These are phyloP conservation scores for Aspergillus unguis DNA, from an alignment of 2,329 filamentous ascomycete species.

Conservation along the genomic window DNA sequence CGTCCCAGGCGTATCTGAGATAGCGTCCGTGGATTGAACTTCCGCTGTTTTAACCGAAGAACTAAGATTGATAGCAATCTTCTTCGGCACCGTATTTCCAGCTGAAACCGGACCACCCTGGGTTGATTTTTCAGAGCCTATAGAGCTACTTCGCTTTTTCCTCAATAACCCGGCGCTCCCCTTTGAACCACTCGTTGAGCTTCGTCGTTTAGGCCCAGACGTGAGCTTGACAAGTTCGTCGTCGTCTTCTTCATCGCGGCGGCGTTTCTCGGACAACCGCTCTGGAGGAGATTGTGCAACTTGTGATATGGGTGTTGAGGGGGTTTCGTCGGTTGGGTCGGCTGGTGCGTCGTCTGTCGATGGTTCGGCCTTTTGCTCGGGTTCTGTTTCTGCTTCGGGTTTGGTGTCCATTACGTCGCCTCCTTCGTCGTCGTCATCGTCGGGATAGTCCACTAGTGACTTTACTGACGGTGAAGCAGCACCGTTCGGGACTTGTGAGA, in stretches of 20 bases:
- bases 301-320: conserved; percentile 23
- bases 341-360: conserved; percentile 21
- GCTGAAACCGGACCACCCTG: conserved; percentile 13
- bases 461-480: conserved; percentile 58
- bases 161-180: conserved; percentile 31
- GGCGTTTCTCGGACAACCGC: conserved; percentile 79
- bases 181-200: conserved; percentile 39
- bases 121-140: conserved; percentile 28
- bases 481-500: conserved; percentile 53
- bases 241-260: conserved; percentile 83
- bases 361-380: conserved; percentile 14
- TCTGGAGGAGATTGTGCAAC: conserved; percentile 58
- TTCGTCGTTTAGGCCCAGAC: conserved; percentile 45
- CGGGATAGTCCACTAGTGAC: conserved; percentile 85
- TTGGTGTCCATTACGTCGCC: conserved; percentile 60
- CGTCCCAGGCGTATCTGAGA: conserved; percentile 20
- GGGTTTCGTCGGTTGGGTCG: conserved; percentile 27
- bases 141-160: conserved; percentile 33
- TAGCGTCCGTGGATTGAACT: conserved; percentile 16
- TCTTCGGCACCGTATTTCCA: conserved; percentile 30
- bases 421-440: conserved; percentile 77
- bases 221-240: conserved; percentile 86
- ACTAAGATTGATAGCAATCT: conserved; percentile 41
- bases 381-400: conserved; percentile 27
- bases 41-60: conserved; percentile 23